Evolutionary conservation across 2,329 filamentous ascomycete genomes (phyloP), one percentile per base, ranked within the genome.

Genomic region (Pseudogymnoascus sp.): DNA sequence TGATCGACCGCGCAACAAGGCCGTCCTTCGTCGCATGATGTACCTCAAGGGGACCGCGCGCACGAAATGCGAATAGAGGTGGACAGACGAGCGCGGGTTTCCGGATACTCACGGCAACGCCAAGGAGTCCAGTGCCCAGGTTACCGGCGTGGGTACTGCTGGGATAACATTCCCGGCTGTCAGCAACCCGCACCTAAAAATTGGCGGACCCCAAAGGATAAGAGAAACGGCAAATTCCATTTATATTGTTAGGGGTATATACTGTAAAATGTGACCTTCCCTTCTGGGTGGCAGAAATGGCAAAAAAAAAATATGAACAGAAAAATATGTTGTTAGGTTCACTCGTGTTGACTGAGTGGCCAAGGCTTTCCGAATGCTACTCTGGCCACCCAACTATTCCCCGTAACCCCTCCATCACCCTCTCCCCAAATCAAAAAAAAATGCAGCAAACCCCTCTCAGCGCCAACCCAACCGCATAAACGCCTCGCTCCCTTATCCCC

Each of bases 231-330:
- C 29, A 55, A 55, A 19, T 55, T 55, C 49, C 49, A 21, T 33
- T 55, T 55, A 55, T 55, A 55, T 55, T 55, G 49, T 33, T 55
- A 29, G 16, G 49, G 49, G 49, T 55, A 55, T 55, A 55, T 55
- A 55, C 49, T 55, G 49, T 21, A 55, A 55, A 55, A 55, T 55
- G 49, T 55, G 49, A 55, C 49, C 49, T 55, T 55, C 49, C 49
- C 29, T 55, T 55, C 49, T 33, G 49, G 49, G 49, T 33, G 10
- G 49, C 26, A 33, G 29, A 33, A 55, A 33, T 55, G 2, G 11
- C 29, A 35, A 52, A 55, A 43, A 43, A 45, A 26, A 33, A 55
- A 55, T 55, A 35, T 35, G n/a, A 33, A 55, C 49, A 55, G 49
- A 35, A 33, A 33, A 55, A 33, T 29, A 19, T 2, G 49, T 33